These are phyloP conservation scores for Ogataea nitratoaversa DNA, from an alignment of 805 yeast genomes.

Conservation along the genomic window DNA sequence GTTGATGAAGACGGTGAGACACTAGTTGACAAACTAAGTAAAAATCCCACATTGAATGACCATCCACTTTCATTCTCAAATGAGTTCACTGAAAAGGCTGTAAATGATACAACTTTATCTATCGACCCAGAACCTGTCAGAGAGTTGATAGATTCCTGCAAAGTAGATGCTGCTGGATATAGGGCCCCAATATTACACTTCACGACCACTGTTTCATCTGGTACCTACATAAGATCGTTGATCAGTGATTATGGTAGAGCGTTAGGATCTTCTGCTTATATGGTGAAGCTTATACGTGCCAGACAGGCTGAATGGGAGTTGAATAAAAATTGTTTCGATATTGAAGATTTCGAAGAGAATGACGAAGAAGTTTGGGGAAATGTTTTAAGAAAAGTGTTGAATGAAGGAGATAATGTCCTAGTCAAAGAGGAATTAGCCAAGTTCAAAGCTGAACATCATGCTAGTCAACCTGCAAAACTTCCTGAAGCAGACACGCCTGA, in stretches of 20 bases:
- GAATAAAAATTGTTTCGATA: constrained; percentile 59
- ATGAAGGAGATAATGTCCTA: constrained; percentile 36
- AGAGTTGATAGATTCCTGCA: constrained; percentile 33
- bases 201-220: constrained; percentile 80
- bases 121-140: constrained; percentile 39
- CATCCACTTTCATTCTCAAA: constrained; percentile 58
- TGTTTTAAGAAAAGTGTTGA: constrained; percentile 53
- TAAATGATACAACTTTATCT: constrained; percentile 29
- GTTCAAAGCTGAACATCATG: constrained; percentile 21
- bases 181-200: constrained; percentile 71
- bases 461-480: constrained; percentile 4
- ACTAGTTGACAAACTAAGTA: constrained; percentile 32
- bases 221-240: constrained; percentile 89
- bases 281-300: constrained; percentile 74
- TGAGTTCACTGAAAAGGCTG: constrained; percentile 46
- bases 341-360: constrained; percentile 59
- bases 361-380: constrained; percentile 68
- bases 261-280: constrained; percentile 75
- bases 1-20: constrained; percentile 46
- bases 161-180: constrained; percentile 34
- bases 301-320: constrained; percentile 85
- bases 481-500: neutral
- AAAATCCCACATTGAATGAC: constrained; percentile 56
- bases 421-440: constrained; percentile 36
- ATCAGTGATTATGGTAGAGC: constrained; percentile 87